Conservation (phyloP, 352 stramenopile species). For the Elongisporangium anandrum region DNA sequence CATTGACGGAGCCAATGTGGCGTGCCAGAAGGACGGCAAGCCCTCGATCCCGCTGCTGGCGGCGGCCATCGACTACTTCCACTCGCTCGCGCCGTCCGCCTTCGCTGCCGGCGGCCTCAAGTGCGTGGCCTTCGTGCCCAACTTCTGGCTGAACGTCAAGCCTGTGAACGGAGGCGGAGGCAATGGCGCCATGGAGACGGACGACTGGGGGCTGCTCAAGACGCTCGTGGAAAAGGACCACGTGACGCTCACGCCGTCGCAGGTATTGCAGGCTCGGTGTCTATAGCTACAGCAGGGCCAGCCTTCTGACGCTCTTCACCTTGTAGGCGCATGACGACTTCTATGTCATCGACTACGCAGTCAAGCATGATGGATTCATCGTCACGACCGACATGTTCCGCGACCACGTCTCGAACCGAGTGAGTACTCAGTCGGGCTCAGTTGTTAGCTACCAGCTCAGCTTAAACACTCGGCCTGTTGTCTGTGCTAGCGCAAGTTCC, state of each 20-base stretch:
- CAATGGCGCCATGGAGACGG: slow-evolving; percentile 37
- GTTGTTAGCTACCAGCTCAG: background rate
- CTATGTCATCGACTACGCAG: slow-evolving; percentile 90
- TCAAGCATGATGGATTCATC: slow-evolving; percentile 85
- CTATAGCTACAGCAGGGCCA: background rate
- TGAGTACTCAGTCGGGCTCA: slow-evolving; percentile 7
- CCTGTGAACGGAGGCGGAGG: slow-evolving; percentile 17
- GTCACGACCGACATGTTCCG: slow-evolving; percentile 92
- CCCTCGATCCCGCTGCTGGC: slow-evolving; percentile 50
- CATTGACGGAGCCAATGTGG: slow-evolving; percentile 73
- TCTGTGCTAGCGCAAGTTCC: slow-evolving; percentile 49
- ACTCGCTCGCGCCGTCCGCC: slow-evolving; percentile 14
- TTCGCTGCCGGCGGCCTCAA: slow-evolving; percentile 27
- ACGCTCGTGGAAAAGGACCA: slow-evolving; percentile 56
- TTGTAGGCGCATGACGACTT: slow-evolving; percentile 84
- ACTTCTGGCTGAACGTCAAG: slow-evolving; percentile 81
- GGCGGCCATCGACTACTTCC: slow-evolving; percentile 64
- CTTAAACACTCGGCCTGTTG: background rate
- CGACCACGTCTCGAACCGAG: slow-evolving; percentile 81
- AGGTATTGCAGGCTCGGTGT: slow-evolving; percentile 13
- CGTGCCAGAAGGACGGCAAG: slow-evolving; percentile 57
- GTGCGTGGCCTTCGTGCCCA: slow-evolving; percentile 74
- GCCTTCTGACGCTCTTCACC: background rate
- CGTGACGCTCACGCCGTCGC: slow-evolving; percentile 75
- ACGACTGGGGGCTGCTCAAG: slow-evolving; percentile 44